A percentile compares a stretch with the other conserved stretches of the same genome.
These are phyloP conservation scores for Leishmania gerbilli DNA, from an alignment of 208 protist genomes.

Conservation along the genomic window DNA sequence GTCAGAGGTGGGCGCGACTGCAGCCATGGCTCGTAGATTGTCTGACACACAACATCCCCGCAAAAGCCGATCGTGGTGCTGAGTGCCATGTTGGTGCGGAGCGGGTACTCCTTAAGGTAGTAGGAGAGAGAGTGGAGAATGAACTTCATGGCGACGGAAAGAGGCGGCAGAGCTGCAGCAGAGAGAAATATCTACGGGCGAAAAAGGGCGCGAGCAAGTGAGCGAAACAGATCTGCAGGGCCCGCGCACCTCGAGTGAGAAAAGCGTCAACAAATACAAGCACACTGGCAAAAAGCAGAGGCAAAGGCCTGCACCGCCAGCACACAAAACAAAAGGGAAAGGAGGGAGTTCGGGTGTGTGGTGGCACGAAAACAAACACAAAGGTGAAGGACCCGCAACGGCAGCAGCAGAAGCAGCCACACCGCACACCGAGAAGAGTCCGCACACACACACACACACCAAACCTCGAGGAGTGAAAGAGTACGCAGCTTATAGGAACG, in stretches of 20 bases:
- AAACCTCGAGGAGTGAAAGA: not conserved
- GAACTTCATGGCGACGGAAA: constrained; percentile 27
- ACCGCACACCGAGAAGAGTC: not conserved
- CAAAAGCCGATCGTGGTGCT: constrained; percentile 66
- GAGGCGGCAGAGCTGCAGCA: not conserved
- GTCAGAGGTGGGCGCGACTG: constrained; percentile 36
- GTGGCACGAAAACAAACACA: not conserved
- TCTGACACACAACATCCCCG: constrained; percentile 74
- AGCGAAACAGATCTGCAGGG: not conserved
- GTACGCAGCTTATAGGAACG: too few species aligned
- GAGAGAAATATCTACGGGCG: not conserved
- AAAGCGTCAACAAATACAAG: not conserved
- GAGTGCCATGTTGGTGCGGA: constrained; percentile 58
- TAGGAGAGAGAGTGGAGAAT: constrained; percentile 49
- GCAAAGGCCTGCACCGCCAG: not conserved
- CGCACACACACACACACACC: not conserved
- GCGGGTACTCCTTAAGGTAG: constrained; percentile 54
- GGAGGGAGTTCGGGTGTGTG: not conserved
- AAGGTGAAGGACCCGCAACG: not conserved
- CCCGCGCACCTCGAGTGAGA: not conserved
- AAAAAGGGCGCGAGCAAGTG: not conserved
- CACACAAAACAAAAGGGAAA: not conserved
- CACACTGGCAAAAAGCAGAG: not conserved
- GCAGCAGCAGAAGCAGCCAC: not conserved
- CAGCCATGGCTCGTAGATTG: constrained; percentile 57